Evolutionary conservation across 306 rosid species (phyloP), one percentile per base, ranked within the genome.

Genomic region (Cicer yamashitae): DNA sequence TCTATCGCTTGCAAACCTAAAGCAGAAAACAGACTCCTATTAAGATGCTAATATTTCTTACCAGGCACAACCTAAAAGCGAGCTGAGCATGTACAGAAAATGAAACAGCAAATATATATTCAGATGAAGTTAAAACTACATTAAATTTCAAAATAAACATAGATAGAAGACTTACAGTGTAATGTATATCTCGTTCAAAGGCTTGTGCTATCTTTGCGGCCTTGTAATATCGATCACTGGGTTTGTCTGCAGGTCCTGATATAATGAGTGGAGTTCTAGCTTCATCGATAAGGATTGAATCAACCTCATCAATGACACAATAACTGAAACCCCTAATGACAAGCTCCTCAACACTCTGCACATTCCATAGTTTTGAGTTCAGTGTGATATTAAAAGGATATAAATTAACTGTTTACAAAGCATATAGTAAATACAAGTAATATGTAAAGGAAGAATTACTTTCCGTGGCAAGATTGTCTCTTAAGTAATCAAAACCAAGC

Each of bases 391-490:
- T 71, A 6, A 77, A 67, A 11, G 64, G 61, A 57, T 56, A 17
- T 51, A 74, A 84, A 41, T 20, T 75, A 64, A 79, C 64, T 34
- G 10, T 37, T 46, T 46, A 67, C 30, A 45, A 64, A 63, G 61
- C 67, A 81, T 44, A 75, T 40, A 65, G 20, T 41, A 65, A 73
- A 82, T 46, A 74, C 61, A 84, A 60, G 46, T 30, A 80, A 78
- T 71, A 74, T 44, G 83, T 75, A 90, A 86, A 84, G 87, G 80
- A 87, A 88, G 83, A 86, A 88, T 85, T 87, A 94, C 98, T 91
- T 94, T 94, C 98, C 98, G 93, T 94, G 96, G 98, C 98, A 79
- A 94, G 97, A 86, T 94, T 94, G 91, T 94, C 98, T 83, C 97
- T 89, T 87, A 91, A 82, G 90, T 77, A 94, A 88, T 94, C 98